Evolutionary conservation across 2,329 filamentous ascomycete genomes (phyloP), one percentile per base, ranked within the genome.

Genomic region (Aspergillus ochraceoroseus): DNA sequence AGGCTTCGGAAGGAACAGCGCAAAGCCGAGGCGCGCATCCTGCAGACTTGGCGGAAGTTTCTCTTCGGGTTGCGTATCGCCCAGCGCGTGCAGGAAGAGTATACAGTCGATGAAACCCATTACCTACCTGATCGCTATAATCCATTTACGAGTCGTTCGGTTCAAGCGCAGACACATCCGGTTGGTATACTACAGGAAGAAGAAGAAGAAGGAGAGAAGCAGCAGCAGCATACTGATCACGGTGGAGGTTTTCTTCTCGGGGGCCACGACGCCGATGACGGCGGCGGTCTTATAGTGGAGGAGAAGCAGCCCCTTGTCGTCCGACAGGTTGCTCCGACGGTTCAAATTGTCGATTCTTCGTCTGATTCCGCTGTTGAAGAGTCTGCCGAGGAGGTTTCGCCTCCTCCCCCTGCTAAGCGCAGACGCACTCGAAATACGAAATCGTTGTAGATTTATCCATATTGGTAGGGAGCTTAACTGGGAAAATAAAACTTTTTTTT

Each of bases 21-120:
- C 44, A 95, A 95, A 66, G 75, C 85, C 5, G 79, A 83, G 36
- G 88, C 85, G 47, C 73, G 77, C 8, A 81, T 85, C 1, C 59
- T 96, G 31, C 76, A 75, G 1, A 77, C 80, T 51, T 98, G 92
- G 92, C 78, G 85, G 42, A 94, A 85, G 63, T 87, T 95, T 53
- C 65, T 94, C 9, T 85, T 89, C 72, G 89, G 89, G 0, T 60
- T 95, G 65, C 76, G 87, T 2, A 92, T 96, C 42, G 74, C 87
- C 13, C 76, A 92, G 60, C 75, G 87, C 33, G 82, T 94, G 27
- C 74, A 74, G 27, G 75, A 80, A 39, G 85, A 94, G 46, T 94
- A 94, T 59, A 85, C 84, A 1, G 74, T 80, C 34, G 62, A 54
- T 6, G 51, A 51, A 2, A 18, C 20, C 0, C 59, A 62, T 31